Percentiles rank a stretch among this genome's conserved stretches.
These are phyloP conservation scores for Magnolia kwangsiensis DNA, from an alignment of 164 flowering plant species.

Conservation along the genomic window DNA sequence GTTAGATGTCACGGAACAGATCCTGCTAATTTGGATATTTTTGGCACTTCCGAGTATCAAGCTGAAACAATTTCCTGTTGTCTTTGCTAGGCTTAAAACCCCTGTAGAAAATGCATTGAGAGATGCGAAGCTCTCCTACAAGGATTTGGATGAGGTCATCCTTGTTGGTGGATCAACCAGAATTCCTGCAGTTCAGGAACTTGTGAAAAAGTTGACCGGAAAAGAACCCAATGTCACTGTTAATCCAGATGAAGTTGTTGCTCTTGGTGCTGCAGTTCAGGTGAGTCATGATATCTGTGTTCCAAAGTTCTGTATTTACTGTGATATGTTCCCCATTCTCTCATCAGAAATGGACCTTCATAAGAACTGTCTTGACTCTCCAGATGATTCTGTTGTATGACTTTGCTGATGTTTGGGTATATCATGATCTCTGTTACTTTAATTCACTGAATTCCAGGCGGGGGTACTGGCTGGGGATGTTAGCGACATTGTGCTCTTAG, in stretches of 20 bases:
- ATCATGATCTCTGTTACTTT: not conserved
- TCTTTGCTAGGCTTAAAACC: conserved; percentile 42
- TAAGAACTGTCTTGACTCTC: not conserved
- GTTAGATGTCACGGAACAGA: no score
- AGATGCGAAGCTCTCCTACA: conserved; percentile 82
- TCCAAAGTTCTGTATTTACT: not conserved
- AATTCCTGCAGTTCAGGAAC: conserved; percentile 38
- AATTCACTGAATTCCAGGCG: conserved; percentile 37
- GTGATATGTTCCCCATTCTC: not conserved
- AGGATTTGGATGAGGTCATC: conserved; percentile 43
- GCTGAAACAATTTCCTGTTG: not conserved
- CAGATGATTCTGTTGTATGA: not conserved
- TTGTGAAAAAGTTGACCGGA: conserved; percentile 30
- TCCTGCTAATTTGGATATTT: no score
- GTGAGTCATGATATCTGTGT: conserved; percentile 22
- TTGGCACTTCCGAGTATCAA: not conserved
- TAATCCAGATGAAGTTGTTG: conserved; percentile 44
- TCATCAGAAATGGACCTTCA: not conserved
- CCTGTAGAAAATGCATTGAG: conserved; percentile 68
- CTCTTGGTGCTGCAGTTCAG: conserved; percentile 93
- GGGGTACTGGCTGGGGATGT: conserved; percentile 83
- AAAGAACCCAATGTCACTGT: conserved; percentile 34
- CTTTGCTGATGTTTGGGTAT: not conserved
- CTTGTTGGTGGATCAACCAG: conserved; percentile 41
- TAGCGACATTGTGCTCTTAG: conserved; percentile 73